Evolutionary conservation across 1,284 basidiomycete species (phyloP).

Genomic region (Psilocybe mexicana): DNA sequence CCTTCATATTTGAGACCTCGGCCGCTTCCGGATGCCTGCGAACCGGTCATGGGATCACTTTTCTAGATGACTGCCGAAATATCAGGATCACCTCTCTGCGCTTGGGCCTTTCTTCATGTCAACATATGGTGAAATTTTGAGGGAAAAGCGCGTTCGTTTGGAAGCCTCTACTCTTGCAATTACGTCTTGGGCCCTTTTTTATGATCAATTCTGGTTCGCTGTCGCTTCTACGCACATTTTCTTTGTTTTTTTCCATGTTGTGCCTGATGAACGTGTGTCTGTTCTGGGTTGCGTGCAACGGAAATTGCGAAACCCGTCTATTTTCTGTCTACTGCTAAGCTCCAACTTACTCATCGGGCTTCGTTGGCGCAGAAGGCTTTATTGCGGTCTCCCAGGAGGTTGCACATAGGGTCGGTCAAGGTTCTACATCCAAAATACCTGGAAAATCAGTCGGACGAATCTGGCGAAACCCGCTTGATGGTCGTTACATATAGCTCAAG

Average conservation of each 20-base stretch:
- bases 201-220: background rate
- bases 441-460: background rate
- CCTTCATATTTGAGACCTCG: conserved; percentile 8
- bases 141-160: conserved; percentile 8
- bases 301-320: background rate
- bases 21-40: conserved; percentile 8
- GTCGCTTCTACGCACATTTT: background rate
- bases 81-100: conserved; percentile 9
- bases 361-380: no score
- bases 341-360: no score
- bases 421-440: no score
- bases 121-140: conserved; percentile 14
- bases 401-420: no score
- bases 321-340: no score
- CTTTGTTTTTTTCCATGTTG: background rate
- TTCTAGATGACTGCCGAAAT: conserved; percentile 9
- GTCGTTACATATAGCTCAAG: background rate
- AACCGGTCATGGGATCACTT: conserved; percentile 14
- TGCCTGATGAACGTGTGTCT: conserved; percentile 3
- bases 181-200: conserved; percentile 7
- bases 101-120: conserved; percentile 7
- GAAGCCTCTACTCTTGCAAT: background rate
- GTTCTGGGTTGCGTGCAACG: background rate
- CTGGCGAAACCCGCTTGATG: background rate
- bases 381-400: no score